A percentile compares a stretch with the other conserved stretches of the same genome.
Conservation (phyloP, 192 early-diverging fungal species). For the Coemansia sp. region DNA sequence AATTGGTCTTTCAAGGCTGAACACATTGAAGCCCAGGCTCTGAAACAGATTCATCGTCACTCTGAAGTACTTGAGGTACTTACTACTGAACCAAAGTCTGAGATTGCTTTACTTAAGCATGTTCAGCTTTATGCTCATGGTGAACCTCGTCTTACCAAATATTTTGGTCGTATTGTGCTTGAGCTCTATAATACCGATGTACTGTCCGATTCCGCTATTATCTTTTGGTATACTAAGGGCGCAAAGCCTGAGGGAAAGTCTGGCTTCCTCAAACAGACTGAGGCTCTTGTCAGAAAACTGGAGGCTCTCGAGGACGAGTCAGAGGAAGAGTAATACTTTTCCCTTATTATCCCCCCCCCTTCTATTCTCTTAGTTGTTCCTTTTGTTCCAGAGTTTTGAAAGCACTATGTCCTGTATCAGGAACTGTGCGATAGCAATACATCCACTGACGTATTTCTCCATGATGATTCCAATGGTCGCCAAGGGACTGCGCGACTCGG, state of each 20-base stretch:
- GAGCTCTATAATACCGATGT: conserved; percentile 89
- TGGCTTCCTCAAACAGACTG: conserved; percentile 91
- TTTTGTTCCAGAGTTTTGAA: no score
- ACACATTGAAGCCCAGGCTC: conserved; percentile 75
- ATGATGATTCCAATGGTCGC: no score
- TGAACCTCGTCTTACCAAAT: conserved; percentile 84
- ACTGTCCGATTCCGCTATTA: conserved; percentile 84
- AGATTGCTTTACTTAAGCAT: conserved; percentile 81
- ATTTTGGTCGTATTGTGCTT: conserved; percentile 79
- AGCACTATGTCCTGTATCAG: no score
- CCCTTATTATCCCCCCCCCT: neutral
- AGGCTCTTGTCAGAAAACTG: conserved; percentile 83
- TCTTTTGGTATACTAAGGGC: conserved; percentile 95
- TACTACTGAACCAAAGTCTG: conserved; percentile 59
- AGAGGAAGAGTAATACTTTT: conserved; percentile 1
- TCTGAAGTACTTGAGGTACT: conserved; percentile 73
- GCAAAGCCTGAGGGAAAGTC: conserved; percentile 84
- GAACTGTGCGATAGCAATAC: no score
- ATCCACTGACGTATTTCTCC: no score
- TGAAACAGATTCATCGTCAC: conserved; percentile 66
- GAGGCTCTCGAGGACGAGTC: conserved; percentile 59
- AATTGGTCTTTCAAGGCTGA: conserved; percentile 80
- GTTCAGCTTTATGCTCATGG: conserved; percentile 86
- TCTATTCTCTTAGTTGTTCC: no score
- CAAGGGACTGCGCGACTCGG: no score